Percentiles rank a stretch among this genome's conserved stretches.
These are phyloP conservation scores for Aspergillus ellipticus DNA, from an alignment of 495 filamentous ascomycete species.

Conservation along the genomic window DNA sequence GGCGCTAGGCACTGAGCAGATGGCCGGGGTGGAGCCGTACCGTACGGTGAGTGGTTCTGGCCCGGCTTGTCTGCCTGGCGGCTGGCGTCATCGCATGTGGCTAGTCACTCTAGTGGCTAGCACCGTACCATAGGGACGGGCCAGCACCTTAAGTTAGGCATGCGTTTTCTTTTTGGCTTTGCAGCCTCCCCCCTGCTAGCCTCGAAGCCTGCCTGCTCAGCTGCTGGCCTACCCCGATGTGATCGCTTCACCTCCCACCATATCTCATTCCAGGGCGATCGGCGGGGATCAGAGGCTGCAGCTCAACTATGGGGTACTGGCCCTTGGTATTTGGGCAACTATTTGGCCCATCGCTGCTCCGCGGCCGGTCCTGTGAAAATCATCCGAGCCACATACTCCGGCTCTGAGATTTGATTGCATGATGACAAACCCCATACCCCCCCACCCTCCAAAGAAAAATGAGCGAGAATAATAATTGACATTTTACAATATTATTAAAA, in stretches of 20 bases:
- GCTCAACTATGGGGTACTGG: background rate
- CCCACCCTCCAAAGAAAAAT: conserved; percentile 8
- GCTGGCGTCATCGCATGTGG: conserved; percentile 12
- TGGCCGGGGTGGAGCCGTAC: background rate
- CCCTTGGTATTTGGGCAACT: too few relatives aligned
- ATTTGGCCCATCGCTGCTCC: background rate
- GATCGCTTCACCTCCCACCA: background rate
- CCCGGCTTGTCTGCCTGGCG: background rate
- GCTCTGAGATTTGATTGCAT: too few relatives aligned
- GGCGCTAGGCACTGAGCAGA: background rate
- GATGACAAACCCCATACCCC: too few relatives aligned
- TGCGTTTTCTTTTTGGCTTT: background rate
- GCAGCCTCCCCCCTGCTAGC: too few relatives aligned
- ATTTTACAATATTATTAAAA: background rate
- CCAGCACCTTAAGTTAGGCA: too few relatives aligned
- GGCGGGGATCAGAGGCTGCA: conserved; percentile 6
- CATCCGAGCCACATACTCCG: background rate
- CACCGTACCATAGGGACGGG: background rate
- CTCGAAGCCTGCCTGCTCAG: background rate
- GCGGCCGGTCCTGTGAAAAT: background rate
- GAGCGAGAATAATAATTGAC: conserved; percentile 1
- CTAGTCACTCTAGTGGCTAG: background rate
- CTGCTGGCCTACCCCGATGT: background rate
- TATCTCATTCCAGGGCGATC: conserved; percentile 1
- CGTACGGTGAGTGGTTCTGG: conserved; percentile 6